These are phyloP conservation scores for Aaosphaeria arxii DNA, from an alignment of 2,329 filamentous ascomycete species.

Conservation along the genomic window DNA sequence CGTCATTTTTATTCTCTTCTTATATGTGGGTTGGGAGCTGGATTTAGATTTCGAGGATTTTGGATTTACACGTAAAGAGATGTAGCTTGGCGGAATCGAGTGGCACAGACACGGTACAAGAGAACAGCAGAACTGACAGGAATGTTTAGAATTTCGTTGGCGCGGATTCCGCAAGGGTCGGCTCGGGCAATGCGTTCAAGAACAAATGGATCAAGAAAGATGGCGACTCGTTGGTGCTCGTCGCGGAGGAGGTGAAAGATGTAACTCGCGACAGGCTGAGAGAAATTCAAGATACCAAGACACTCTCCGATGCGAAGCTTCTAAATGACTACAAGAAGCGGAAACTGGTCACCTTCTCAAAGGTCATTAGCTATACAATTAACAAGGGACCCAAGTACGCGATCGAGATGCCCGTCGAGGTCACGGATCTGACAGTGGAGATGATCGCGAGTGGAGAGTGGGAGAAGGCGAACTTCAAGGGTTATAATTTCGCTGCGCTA, in stretches of 20 bases:
- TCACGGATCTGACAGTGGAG: conserved; percentile 91
- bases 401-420: conserved; percentile 83
- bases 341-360: conserved; percentile 80
- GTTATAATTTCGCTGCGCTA: conserved; percentile 73
- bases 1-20: conserved; percentile 8
- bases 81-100: no score
- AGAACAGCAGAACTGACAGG: conserved; percentile 9
- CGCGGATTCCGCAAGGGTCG: conserved; percentile 75
- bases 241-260: conserved; percentile 73
- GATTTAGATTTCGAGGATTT: no score
- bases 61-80: no score
- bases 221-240: conserved; percentile 52
- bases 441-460: conserved; percentile 86
- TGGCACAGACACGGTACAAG: not conserved
- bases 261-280: conserved; percentile 72
- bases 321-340: conserved; percentile 84
- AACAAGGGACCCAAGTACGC: conserved; percentile 86
- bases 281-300: conserved; percentile 66
- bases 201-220: conserved; percentile 66
- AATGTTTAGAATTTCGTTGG: conserved; percentile 57
- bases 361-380: conserved; percentile 81
- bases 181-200: conserved; percentile 93
- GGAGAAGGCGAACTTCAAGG: conserved; percentile 89
- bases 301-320: conserved; percentile 70
- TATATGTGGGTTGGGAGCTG: not conserved